Conservation (phyloP, 75 land plant species). For the Cupressus sempervirens region DNA sequence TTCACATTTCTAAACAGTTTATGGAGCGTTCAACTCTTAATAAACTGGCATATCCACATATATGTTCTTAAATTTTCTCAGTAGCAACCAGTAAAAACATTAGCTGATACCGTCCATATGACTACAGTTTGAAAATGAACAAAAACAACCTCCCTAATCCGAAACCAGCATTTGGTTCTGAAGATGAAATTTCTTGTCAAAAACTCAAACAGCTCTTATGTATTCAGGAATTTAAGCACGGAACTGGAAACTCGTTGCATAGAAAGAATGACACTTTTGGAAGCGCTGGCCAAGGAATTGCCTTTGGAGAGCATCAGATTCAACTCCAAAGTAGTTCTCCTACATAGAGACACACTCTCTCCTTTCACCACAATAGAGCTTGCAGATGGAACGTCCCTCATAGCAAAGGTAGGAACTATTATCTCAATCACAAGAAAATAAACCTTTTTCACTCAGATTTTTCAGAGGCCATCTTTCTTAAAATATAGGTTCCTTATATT, state of each 20-base stretch:
- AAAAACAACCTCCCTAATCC: no score
- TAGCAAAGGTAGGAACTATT: conserved; percentile 22
- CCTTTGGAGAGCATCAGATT: conserved; percentile 29
- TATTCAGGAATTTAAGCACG: background rate
- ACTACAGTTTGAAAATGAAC: no score
- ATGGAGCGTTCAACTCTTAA: no score
- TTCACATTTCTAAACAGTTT: no score
- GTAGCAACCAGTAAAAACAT: no score
- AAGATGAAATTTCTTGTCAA: background rate
- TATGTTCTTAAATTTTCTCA: no score
- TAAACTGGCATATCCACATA: no score
- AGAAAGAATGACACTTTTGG: conserved; percentile 25
- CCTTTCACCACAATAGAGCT: conserved; percentile 30
- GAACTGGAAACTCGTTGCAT: conserved; percentile 22
- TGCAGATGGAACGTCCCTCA: conserved; percentile 22
- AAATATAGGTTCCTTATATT: no score
- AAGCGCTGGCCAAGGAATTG: conserved; percentile 30
- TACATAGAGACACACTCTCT: no score
- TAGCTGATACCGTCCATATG: no score
- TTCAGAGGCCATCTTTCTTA: no score
- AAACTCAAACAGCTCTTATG: background rate
- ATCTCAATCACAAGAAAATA: background rate
- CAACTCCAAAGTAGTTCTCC: conserved; percentile 18
- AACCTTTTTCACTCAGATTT: background rate
- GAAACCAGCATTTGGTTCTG: no score